Evolutionary conservation across 2,329 filamentous ascomycete genomes (phyloP).

Genomic region (Aspergillus sergii): DNA sequence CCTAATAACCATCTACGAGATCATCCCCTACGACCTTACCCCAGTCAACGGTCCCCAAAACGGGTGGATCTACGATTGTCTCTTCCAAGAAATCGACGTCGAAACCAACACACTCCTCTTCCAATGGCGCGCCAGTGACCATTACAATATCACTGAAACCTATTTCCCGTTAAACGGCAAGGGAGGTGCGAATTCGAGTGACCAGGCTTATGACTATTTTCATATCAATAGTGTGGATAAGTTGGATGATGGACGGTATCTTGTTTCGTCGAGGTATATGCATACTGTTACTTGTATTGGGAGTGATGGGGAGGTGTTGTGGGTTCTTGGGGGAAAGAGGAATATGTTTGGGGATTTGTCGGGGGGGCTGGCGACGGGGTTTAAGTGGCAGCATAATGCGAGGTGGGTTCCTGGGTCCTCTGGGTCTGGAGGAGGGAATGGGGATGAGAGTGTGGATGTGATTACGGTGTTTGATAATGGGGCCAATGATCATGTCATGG

Average conservation of each 20-base stretch:
- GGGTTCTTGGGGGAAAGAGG: constrained; percentile 31
- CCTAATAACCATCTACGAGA: constrained; percentile 31
- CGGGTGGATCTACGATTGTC: constrained; percentile 32
- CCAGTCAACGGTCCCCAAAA: constrained; percentile 27
- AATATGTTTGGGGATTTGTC: constrained; percentile 32
- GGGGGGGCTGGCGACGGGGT: constrained; percentile 22
- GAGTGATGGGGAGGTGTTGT: constrained; percentile 26
- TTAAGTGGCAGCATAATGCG: constrained; percentile 35
- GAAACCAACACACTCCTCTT: constrained; percentile 30
- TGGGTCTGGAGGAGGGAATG: too few species aligned
- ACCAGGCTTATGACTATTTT: not conserved
- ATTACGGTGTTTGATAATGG: constrained; percentile 32
- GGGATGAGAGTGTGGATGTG: constrained; percentile 3
- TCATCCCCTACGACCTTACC: constrained; percentile 25
- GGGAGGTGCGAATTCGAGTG: not conserved
- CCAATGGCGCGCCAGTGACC: constrained; percentile 33
- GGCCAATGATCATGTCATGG: constrained; percentile 20
- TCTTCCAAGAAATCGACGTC: constrained; percentile 33
- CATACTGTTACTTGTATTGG: constrained; percentile 15
- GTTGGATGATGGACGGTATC: constrained; percentile 32
- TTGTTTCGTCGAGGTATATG: constrained; percentile 7
- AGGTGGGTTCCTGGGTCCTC: constrained; percentile 21
- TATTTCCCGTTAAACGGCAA: not conserved
- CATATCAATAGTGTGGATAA: constrained; percentile 48
- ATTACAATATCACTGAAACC: constrained; percentile 10